phyloP scores from a whole-genome alignment of 345 rosid species.

The Tarenaya hassleriana region DNA sequence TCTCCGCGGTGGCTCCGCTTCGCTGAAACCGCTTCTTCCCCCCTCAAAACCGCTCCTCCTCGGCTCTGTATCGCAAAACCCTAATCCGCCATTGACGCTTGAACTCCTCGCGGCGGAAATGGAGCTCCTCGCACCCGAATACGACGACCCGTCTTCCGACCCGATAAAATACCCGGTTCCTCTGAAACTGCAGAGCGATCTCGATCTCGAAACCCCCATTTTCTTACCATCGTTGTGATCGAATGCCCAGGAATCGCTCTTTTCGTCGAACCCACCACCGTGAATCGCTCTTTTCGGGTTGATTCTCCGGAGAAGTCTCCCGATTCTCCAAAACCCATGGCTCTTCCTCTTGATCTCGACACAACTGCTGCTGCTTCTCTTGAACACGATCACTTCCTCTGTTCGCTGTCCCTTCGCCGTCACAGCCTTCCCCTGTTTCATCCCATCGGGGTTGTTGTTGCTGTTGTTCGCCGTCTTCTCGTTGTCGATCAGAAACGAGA shows the following conservation, averaged over 20 bases:
- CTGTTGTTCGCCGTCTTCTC: too few species aligned
- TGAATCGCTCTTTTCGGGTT: conserved; percentile 28
- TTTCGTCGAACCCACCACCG: conserved; percentile 40
- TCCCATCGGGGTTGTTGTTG: conserved; percentile 22
- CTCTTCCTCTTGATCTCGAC: conserved; percentile 78
- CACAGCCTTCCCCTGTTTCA: conserved; percentile 32
- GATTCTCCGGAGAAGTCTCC: conserved; percentile 61
- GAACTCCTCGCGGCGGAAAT: conserved; percentile 85
- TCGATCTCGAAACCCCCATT: conserved; percentile 69
- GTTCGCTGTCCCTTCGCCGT: conserved; percentile 30
- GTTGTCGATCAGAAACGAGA: conserved; percentile 69
- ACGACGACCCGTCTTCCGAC: conserved; percentile 56
- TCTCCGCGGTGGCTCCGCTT: conserved; percentile 17
- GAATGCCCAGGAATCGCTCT: conserved; percentile 66
- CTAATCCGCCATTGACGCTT: conserved; percentile 56
- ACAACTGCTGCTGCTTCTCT: conserved; percentile 82
- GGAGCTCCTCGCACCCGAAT: conserved; percentile 56
- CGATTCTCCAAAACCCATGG: conserved; percentile 69
- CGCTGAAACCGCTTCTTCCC: conserved; percentile 62
- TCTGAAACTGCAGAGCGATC: conserved; percentile 84
- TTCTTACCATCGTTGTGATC: conserved; percentile 38
- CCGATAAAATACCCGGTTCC: conserved; percentile 51
- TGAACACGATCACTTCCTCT: conserved; percentile 53
- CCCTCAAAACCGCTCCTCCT: conserved; percentile 69
- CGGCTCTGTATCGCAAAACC: conserved; percentile 56